Base-by-base conservation (phyloP, 176 grass and related monocot species). In the Rhynchospora breviuscula region DNA sequence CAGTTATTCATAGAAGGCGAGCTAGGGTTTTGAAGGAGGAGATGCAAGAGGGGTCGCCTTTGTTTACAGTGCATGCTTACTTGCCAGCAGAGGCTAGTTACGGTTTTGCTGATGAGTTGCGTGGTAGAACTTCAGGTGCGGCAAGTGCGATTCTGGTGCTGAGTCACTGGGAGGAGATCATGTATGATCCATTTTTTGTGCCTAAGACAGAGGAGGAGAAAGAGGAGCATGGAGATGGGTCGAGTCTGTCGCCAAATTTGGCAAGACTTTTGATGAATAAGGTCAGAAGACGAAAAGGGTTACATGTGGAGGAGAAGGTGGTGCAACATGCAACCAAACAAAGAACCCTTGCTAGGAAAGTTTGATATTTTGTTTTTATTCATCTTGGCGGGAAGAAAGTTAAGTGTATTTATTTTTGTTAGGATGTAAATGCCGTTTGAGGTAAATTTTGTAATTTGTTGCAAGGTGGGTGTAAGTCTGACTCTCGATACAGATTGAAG, bases 261-360 rank as follows among this genome's bases (percentile, higher is more conserved):
- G 89, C 95, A 35, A 93, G 91, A 69, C 90, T 88, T 63, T 86
- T 98, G 63, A 90, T 98, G 87, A 92, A 94, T 92, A 91, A 90
- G 51, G 89, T 98, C 54, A 93, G 95, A 58, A 72, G 92, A 83
- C 90, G 92, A 79, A 98, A 98, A 80, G 95, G 95, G 10, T 80
- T 98, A 33, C 90, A 87, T 84, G 90, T 98, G 2, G 92, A 98
- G 72, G 90, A 98, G 77, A 94, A 98, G 80, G 95, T 94, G 40
- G 95, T 98, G n/a, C 88, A 98, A 62, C 92, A 94, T 69, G 95
- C 92, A 21, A 91, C 95, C 43, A 98, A 98, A 71, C 95, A 98
- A 86, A 86, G 95, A 83, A 94, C 95, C 11, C 90, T 92, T 10
- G 89, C 95, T 46, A 92, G 93, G 74, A 98, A 98, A 86, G 95